phyloP scores from a whole-genome alignment of 1,139 yeast genomes.

The Yamadazyma aaseri region DNA sequence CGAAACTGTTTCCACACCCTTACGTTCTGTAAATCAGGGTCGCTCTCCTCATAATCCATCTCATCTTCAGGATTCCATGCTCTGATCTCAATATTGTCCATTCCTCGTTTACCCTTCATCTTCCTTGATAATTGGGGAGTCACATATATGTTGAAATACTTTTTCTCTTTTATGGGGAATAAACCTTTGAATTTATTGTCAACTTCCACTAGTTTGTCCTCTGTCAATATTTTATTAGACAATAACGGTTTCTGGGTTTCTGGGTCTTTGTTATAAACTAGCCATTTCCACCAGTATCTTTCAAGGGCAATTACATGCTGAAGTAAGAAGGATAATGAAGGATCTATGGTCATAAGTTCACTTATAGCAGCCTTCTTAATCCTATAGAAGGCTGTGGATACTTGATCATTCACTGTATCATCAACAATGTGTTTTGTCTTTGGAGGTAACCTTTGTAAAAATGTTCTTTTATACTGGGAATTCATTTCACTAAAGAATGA shows the following conservation, averaged over 20 bases:
- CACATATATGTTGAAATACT: constrained; percentile 42
- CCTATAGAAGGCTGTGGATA: constrained; percentile 21
- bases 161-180: constrained; percentile 32
- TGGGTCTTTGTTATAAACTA: constrained; percentile 38
- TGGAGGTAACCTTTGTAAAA: constrained; percentile 25
- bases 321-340: constrained; percentile 26
- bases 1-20: constrained; percentile 11
- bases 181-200: constrained; percentile 18
- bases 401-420: constrained; percentile 27
- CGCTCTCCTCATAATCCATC: constrained; percentile 11
- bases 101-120: constrained; percentile 38
- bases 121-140: constrained; percentile 46
- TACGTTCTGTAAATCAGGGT: constrained; percentile 8
- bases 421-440: constrained; percentile 39
- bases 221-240: constrained; percentile 20
- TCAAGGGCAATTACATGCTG: constrained; percentile 30
- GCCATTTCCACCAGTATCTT: constrained; percentile 44
- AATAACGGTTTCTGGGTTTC: constrained; percentile 31
- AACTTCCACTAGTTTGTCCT: constrained; percentile 21
- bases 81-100: constrained; percentile 17
- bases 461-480: constrained; percentile 21
- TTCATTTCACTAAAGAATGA: constrained; percentile 32
- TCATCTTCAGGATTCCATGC: constrained; percentile 5
- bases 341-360: constrained; percentile 23
- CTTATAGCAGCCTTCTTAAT: constrained; percentile 29